phyloP scores from a whole-genome alignment of 1,284 basidiomycete genomes.

The Pseudozyma tsukubaensis region DNA sequence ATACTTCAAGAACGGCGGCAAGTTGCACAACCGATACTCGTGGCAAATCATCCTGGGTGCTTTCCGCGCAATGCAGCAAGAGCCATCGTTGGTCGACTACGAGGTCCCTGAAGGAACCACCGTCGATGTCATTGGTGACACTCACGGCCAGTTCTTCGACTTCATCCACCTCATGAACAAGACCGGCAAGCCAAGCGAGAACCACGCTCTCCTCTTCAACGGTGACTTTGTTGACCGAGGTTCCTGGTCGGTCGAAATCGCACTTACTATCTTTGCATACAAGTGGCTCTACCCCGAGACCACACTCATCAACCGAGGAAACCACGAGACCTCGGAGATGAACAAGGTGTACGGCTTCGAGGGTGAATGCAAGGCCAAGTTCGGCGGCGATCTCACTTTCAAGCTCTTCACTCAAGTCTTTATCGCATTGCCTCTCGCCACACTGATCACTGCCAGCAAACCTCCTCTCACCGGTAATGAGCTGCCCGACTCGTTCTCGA shows the following conservation, averaged over 20 bases:
- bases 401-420: constrained; percentile 66
- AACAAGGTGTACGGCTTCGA: constrained; percentile 80
- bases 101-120: constrained; percentile 80
- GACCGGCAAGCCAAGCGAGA: constrained; percentile 74
- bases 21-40: constrained; percentile 79
- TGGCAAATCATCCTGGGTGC: constrained; percentile 96
- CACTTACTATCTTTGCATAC: constrained; percentile 90
- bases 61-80: constrained; percentile 79
- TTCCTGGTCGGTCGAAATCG: constrained; percentile 96
- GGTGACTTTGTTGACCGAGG: constrained; percentile 83
- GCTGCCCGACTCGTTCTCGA: constrained; percentile 51
- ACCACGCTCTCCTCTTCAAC: constrained; percentile 67
- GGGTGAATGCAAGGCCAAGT: constrained; percentile 83
- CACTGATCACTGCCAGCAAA: constrained; percentile 81
- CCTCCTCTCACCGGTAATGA: constrained; percentile 71
- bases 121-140: constrained; percentile 62
- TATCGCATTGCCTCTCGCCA: constrained; percentile 78
- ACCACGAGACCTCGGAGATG: constrained; percentile 94
- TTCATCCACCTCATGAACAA: constrained; percentile 86
- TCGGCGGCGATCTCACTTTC: constrained; percentile 64
- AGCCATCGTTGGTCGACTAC: constrained; percentile 85
- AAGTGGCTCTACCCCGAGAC: constrained; percentile 76
- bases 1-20: constrained; percentile 91
- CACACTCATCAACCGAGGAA: constrained; percentile 78
- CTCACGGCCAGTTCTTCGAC: constrained; percentile 80